A percentile compares a stretch with the other conserved stretches of the same genome.
These are phyloP conservation scores for Wickerhamomyces sp. DNA, from an alignment of 1,139 yeast genomes.

Conservation along the genomic window DNA sequence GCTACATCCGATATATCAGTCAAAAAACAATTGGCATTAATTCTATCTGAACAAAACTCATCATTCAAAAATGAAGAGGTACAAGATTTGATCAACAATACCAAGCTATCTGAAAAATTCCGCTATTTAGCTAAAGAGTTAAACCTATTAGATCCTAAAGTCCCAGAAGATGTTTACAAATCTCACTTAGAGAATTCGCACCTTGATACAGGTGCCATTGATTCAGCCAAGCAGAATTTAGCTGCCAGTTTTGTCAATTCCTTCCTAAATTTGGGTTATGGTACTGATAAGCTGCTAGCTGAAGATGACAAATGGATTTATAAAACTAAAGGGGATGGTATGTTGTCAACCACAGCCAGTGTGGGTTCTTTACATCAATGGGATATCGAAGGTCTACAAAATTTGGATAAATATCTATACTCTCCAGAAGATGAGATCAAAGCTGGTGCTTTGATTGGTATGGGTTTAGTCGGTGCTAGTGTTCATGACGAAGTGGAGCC, in stretches of 20 bases:
- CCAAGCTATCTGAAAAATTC: slow-evolving; percentile 74
- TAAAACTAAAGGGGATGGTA: slow-evolving; percentile 88
- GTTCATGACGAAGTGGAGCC: slow-evolving; percentile 97
- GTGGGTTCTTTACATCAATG: slow-evolving; percentile 89
- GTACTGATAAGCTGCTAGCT: slow-evolving; percentile 75
- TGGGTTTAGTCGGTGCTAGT: slow-evolving; percentile 91
- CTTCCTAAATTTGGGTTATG: slow-evolving; percentile 86
- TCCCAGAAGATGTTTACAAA: slow-evolving; percentile 93
- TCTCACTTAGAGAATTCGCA: slow-evolving; percentile 74
- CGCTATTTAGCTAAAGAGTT: slow-evolving; percentile 79
- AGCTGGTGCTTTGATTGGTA: slow-evolving; percentile 96
- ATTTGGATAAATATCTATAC: slow-evolving; percentile 82
- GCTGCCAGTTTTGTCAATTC: slow-evolving; percentile 96
- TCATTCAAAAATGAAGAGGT: slow-evolving; percentile 77
- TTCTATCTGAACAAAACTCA: slow-evolving; percentile 83
- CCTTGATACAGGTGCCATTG: slow-evolving; percentile 59
- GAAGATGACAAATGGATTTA: slow-evolving; percentile 87
- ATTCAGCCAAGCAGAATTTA: slow-evolving; percentile 91
- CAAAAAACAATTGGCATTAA: slow-evolving; percentile 88
- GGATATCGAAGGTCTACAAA: slow-evolving; percentile 91
- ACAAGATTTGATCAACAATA: slow-evolving; percentile 82
- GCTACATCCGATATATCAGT: slow-evolving; percentile 65
- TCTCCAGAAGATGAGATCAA: slow-evolving; percentile 83
- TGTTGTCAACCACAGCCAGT: slow-evolving; percentile 92
- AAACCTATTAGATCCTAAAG: slow-evolving; percentile 82